Conservation (phyloP, 1,139 yeast genomes). For the Arxiozyma telluris region DNA sequence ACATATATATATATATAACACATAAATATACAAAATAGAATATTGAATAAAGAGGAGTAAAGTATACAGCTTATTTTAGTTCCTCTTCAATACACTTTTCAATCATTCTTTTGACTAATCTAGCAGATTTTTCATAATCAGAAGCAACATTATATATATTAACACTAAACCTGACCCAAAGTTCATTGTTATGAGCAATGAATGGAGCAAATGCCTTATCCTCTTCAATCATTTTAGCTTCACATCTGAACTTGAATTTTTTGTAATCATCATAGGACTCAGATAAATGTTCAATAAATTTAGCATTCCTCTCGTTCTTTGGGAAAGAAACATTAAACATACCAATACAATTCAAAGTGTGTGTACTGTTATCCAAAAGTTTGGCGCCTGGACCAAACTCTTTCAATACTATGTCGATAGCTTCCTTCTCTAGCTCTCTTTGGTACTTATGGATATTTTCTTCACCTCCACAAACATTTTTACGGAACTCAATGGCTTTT, state of each 20-base stretch:
- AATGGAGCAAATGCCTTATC: conserved; percentile 43
- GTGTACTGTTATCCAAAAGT: conserved; percentile 14
- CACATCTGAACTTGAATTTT: conserved; percentile 11
- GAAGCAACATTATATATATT: conserved; percentile 49
- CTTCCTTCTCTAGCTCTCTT: conserved; percentile 37
- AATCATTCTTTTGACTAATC: neutral
- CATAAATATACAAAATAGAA: too few species aligned
- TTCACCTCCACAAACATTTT: conserved; percentile 55
- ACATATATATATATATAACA: too few species aligned
- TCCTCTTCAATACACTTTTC: conserved; percentile 4
- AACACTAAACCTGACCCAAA: conserved; percentile 48
- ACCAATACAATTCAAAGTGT: conserved; percentile 14
- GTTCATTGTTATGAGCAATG: conserved; percentile 35
- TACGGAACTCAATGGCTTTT: conserved; percentile 45
- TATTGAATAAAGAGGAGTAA: too few species aligned
- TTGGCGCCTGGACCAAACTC: conserved; percentile 26
- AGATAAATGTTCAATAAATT: conserved; percentile 8
- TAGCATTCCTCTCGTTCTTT: conserved; percentile 7
- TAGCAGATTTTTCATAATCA: conserved; percentile 36
- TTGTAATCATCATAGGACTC: conserved; percentile 7
- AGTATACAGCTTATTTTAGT: neutral
- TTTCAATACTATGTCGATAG: conserved; percentile 33
- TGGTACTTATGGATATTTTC: conserved; percentile 43
- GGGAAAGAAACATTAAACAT: conserved; percentile 18
- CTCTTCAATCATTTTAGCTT: conserved; percentile 23